Base-by-base conservation (phyloP, 768 basidiomycete species). In the Phanerochaete carnosa region DNA sequence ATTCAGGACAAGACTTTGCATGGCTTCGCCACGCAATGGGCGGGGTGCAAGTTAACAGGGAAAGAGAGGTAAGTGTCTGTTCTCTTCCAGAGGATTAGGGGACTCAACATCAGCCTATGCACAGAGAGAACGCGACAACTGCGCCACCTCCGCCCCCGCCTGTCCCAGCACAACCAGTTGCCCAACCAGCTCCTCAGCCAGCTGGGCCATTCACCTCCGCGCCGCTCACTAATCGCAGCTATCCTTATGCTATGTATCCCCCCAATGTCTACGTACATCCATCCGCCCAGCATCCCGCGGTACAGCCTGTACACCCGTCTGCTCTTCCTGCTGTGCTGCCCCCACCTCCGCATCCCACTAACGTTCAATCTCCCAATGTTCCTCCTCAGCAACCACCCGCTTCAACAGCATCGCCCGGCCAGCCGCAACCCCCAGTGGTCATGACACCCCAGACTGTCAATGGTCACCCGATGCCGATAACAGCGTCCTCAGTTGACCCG, bases 21-120 rank as follows among this genome's bases (percentile, higher is more conserved):
- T 70, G 90, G 89, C 0, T 93, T 87, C 67, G 81, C 84, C 53
- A 84, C 77, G 59, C 86, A 90, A 66, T 94, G 88, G 84, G 90
- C 87, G 12, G 89, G 84, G 26, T 94, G 89, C 66, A 93, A 89
- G 75, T 83, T 94, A 22, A 86, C 82, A 22, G 92, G 91, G 25
- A 79, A 77, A 19, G 90, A 94, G 73, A 74, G 77, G 91, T 94
- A 73, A 35, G 81, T 75, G 53, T 26, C 51, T 57, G 9, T 37
- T 13, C 7, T 25, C 19, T 16, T 15, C 5, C 6, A 6, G 26
- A 6, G 5, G 5, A 5, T 22, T 19, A 2, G 19, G 16, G 6
- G 39, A 19, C 39, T 43, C 30, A 52, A 52, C 15, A 11, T 3
- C 23, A 32, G 30, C 51, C 19, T n/a, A 32, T 52, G 19, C 30